A percentile compares a stretch with the other conserved stretches of the same genome.
Evolutionary conservation across 257 asterid genomes (phyloP).

Genomic region (Cruciata laevipes): DNA sequence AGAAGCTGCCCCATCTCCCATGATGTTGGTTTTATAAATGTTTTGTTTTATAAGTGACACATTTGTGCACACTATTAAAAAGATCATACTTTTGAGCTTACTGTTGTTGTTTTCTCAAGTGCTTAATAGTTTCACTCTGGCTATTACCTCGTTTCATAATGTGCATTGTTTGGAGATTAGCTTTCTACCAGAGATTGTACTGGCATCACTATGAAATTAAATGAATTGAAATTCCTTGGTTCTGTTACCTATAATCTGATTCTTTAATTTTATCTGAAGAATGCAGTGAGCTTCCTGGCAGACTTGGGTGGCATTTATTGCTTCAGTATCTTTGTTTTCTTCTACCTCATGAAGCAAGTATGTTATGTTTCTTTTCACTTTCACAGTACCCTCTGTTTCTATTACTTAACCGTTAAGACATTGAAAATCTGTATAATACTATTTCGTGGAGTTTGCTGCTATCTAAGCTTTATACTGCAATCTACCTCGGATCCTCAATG

Average conservation of each 20-base stretch:
- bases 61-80: background rate
- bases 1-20: background rate
- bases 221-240: conserved; percentile 4
- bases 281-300: conserved; percentile 98
- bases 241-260: conserved; percentile 23
- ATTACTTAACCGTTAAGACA: background rate
- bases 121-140: background rate
- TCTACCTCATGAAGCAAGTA: conserved; percentile 87
- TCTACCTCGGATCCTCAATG: background rate
- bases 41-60: background rate
- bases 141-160: background rate
- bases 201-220: background rate
- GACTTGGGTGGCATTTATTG: conserved; percentile 96
- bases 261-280: conserved; percentile 39
- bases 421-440: background rate
- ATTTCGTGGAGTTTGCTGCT: background rate
- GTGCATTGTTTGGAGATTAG: background rate
- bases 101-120: background rate
- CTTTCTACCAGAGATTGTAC: background rate
- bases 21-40: background rate
- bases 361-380: conserved; percentile 37
- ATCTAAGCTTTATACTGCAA: background rate
- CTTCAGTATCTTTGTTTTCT: conserved; percentile 76
- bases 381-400: conserved; percentile 2
- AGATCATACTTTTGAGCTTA: background rate